phyloP scores from a whole-genome alignment of 2,329 filamentous ascomycete genomes.

The Fusarium penzigii region DNA sequence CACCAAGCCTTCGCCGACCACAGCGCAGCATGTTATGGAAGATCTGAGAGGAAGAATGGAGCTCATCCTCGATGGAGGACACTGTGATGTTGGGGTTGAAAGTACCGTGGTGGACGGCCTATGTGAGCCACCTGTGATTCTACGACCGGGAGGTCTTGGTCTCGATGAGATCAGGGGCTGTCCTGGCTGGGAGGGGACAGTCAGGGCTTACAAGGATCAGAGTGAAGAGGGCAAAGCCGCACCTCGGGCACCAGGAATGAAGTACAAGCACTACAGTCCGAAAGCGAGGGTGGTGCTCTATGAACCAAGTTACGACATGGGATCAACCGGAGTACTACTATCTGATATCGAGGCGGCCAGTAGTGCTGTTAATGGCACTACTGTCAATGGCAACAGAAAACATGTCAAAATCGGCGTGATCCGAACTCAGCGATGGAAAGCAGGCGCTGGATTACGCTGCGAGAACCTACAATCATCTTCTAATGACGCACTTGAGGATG shows the following conservation, averaged over 20 bases:
- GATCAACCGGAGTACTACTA: constrained; percentile 37
- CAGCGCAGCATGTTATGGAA: constrained; percentile 83
- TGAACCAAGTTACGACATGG: constrained; percentile 52
- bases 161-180: constrained; percentile 75
- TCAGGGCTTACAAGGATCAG: constrained; percentile 76
- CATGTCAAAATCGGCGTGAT: constrained; percentile 51
- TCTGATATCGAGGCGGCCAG: constrained; percentile 36
- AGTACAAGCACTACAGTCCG: constrained; percentile 97
- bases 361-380: constrained; percentile 23
- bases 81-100: constrained; percentile 87
- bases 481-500: constrained; percentile 19
- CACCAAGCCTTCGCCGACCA: constrained; percentile 88
- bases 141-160: constrained; percentile 85
- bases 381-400: constrained; percentile 16
- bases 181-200: constrained; percentile 78
- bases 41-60: constrained; percentile 82
- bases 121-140: constrained; percentile 74
- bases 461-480: constrained; percentile 27
- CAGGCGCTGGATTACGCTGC: constrained; percentile 42
- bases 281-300: constrained; percentile 84
- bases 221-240: constrained; percentile 63
- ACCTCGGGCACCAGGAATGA: constrained; percentile 94
- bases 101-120: constrained; percentile 96
- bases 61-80: constrained; percentile 84
- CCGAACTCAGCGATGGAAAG: constrained; percentile 55